Evolutionary conservation across 2,329 filamentous ascomycete species (phyloP), one percentile per base, ranked within the genome.

Genomic region (Colletotrichum sp.): DNA sequence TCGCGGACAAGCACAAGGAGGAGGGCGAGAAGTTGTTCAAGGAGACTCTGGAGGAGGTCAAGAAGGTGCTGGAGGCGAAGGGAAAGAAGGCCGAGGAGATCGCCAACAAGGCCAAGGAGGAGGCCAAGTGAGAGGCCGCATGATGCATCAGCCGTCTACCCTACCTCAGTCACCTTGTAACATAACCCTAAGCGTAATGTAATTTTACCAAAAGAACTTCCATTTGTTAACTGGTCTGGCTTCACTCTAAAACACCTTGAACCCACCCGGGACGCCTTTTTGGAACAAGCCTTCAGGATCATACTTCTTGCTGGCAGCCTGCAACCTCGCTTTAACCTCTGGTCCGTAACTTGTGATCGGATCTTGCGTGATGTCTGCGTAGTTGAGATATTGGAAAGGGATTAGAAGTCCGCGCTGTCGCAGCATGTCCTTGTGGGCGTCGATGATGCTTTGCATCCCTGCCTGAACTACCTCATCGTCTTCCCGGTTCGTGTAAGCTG

Each of bases 21-120:
- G 93, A 95, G 82, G 93, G 93, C 4, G 90, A 95, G 86, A 90
- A 92, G 83, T 86, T 95, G 48, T 83, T 94, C 68, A 92, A 92
- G 84, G 92, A 94, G 81, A 93, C 93, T 0, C 86, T 94, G 65
- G 88, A 93, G 60, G 93, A 95, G 82, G 85, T 95, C 63, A 88
- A 89, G 82, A 87, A 92, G 82, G 88, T 94, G 34, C 85, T 94
- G 57, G 90, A 93, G 83, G 90, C 91, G 82, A 90, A 90, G 85
- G 86, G 86, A 0, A 81, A 88, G 64, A 87, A 91, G 83, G 89
- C 90, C 1, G 87, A 93, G 80, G 89, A 94, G 78, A 87, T 94
- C 79, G 85, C 85, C 5, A 86, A 92, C 3, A 88, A 90, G 79
- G 90, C 87, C 19, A 87, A 89, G 83, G 87, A 90, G 78, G 85